These are phyloP conservation scores for Coniochaeta ligniaria DNA, from an alignment of 2,329 filamentous ascomycete species.

Conservation along the genomic window DNA sequence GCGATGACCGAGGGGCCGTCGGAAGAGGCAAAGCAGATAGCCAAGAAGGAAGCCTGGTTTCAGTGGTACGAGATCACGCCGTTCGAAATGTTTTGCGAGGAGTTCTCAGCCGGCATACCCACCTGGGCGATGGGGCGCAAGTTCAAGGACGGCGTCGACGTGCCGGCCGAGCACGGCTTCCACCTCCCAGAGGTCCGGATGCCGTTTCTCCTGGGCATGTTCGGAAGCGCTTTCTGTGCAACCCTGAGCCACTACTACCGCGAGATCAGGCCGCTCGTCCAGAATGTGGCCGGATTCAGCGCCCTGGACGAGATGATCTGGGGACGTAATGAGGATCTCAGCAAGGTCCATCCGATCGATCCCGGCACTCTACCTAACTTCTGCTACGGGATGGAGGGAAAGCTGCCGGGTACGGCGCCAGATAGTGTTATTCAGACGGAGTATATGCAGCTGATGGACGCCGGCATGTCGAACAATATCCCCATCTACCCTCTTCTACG, in stretches of 20 bases:
- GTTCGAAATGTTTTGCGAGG: constrained; percentile 93
- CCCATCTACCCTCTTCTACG: constrained; percentile 91
- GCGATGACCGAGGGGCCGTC: constrained; percentile 27
- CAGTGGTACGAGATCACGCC: constrained; percentile 97
- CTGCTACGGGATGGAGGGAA: constrained; percentile 69
- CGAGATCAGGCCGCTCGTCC: constrained; percentile 78
- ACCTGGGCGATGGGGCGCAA: constrained; percentile 86
- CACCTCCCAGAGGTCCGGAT: constrained; percentile 79
- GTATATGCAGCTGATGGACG: constrained; percentile 86
- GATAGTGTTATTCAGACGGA: constrained; percentile 63
- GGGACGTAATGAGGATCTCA: constrained; percentile 73
- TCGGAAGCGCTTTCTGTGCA: constrained; percentile 93
- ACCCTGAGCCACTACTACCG: constrained; percentile 94
- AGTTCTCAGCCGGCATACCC: constrained; percentile 84
- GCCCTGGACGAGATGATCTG: constrained; percentile 77
- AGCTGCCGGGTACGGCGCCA: constrained; percentile 70
- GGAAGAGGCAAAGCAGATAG: constrained; percentile 27
- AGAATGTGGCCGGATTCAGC: constrained; percentile 65
- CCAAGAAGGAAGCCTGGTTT: constrained; percentile 71
- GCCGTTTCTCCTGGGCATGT: constrained; percentile 85
- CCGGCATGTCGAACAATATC: constrained; percentile 97
- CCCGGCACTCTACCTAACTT: constrained; percentile 90
- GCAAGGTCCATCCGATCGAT: constrained; percentile 91
- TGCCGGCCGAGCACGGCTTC: constrained; percentile 56
- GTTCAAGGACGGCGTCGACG: constrained; percentile 66